Base-by-base conservation (phyloP, 164 flowering plant species). In the Euptelea pleiosperma region DNA sequence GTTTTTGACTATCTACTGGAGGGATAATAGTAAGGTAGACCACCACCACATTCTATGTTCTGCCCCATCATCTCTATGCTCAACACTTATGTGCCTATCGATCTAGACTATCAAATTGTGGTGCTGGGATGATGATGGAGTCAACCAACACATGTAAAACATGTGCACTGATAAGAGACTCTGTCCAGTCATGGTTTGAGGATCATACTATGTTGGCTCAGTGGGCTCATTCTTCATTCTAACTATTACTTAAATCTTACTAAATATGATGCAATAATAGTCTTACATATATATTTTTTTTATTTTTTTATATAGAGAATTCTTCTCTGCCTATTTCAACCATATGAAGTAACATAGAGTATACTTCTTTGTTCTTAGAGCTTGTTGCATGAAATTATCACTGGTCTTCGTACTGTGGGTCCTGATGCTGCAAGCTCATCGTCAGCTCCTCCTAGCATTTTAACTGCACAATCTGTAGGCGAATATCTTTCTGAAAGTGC, bases 401-500 rank as follows among this genome's bases (percentile, higher is more conserved):
- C 86, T 28, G 77, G 90, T 52, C 79, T 85, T 58, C 95, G 63
- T 34, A 69, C 73, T 45, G 77, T 64, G 19, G 73, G 74, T 47
- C 58, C 80, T 42, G 84, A 78, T 65, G 77, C 75, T 47, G 82
- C 92, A 65, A 87, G 98, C 74, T 85, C 98, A 29, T 91, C 98
- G 18, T 82, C 86, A 57, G 79, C 77, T 50, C 82, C 76, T 53
- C 80, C 76, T 61, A 58, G 59, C 63, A 54, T 67, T 64, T 65
- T 80, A 59, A 55, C 65, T 41, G 41, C 79, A 57, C 78, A 81
- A 67, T 70, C 78, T 36, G 76, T 82, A n/a, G 75, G 58, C 19
- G 83, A 80, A 46, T 72, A 78, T 44, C 76, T 80, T 46, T 75
- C 83, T 58, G 88, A 82, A 70, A 63, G 78, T 57, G 79, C 69